phyloP scores from a whole-genome alignment of 106 monocot species.

The Dendrobium officinale region DNA sequence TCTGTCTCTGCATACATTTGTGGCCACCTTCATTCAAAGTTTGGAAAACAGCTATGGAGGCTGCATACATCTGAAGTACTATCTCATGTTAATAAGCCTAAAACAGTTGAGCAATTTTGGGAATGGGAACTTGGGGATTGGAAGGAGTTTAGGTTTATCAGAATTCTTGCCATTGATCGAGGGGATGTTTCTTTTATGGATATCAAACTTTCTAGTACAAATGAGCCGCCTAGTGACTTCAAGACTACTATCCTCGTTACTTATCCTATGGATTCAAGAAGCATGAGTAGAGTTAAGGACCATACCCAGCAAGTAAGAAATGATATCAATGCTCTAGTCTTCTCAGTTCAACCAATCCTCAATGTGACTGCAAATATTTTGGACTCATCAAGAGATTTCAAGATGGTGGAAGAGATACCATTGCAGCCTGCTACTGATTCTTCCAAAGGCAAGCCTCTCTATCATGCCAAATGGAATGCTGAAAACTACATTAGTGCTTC shows the following conservation, averaged over 20 bases:
- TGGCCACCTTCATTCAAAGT: slow-evolving; percentile 83
- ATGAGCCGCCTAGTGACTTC: slow-evolving; percentile 15
- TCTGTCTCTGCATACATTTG: slow-evolving; percentile 70
- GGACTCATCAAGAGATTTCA: slow-evolving; percentile 53
- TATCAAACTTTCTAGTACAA: slow-evolving; percentile 24
- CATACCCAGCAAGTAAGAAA: slow-evolving; percentile 27
- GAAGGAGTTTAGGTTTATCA: slow-evolving; percentile 66
- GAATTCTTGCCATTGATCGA: slow-evolving; percentile 71
- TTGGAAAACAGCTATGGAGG: slow-evolving; percentile 57
- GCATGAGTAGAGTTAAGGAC: slow-evolving; percentile 30
- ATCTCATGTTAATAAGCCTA: neutral
- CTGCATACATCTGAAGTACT: slow-evolving; percentile 21
- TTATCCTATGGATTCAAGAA: slow-evolving; percentile 68
- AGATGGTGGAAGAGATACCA: slow-evolving; percentile 63
- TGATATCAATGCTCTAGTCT: slow-evolving; percentile 76
- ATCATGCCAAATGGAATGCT: slow-evolving; percentile 76
- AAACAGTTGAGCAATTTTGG: slow-evolving; percentile 42
- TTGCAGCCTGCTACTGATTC: slow-evolving; percentile 20
- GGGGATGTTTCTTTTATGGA: slow-evolving; percentile 70
- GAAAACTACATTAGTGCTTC: slow-evolving; percentile 50
- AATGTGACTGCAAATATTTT: slow-evolving; percentile 71
- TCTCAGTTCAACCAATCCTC: slow-evolving; percentile 37
- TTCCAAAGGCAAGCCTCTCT: slow-evolving; percentile 25
- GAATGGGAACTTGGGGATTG: slow-evolving; percentile 99
- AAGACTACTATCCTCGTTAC: slow-evolving; percentile 55